Percentiles rank a stretch among this genome's conserved stretches.
phyloP scores from a whole-genome alignment of 2,329 filamentous ascomycete species.

The Elsinoe fawcettii region DNA sequence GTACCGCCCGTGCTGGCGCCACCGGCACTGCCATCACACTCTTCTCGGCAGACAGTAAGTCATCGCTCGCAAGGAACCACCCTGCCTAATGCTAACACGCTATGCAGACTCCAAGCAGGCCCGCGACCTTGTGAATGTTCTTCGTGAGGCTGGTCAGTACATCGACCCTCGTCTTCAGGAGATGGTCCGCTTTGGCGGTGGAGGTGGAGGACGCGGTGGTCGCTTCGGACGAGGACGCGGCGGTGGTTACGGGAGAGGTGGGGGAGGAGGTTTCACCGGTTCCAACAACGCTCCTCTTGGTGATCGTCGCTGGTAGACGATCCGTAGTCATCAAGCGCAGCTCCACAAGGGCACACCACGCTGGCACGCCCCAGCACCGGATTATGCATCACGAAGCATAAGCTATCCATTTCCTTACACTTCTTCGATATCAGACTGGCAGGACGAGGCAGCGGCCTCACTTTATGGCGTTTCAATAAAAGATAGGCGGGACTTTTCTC shows the following conservation, averaged over 20 bases:
- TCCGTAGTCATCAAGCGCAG: background rate
- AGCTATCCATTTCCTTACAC: background rate
- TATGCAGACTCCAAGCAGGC: constrained; percentile 53
- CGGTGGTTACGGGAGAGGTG: constrained; percentile 46
- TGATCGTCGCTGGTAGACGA: constrained; percentile 49
- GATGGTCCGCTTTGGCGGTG: constrained; percentile 88
- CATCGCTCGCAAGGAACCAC: constrained; percentile 8
- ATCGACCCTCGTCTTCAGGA: constrained; percentile 92
- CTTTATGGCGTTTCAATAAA: background rate
- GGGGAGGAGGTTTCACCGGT: constrained; percentile 37
- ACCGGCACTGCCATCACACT: constrained; percentile 95
- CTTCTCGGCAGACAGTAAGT: constrained; percentile 98
- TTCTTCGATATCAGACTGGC: constrained; percentile 1
- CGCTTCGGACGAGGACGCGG: constrained; percentile 55
- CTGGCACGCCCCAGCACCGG: background rate
- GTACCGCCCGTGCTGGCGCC: constrained; percentile 67
- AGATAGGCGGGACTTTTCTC: background rate
- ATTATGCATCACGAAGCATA: background rate
- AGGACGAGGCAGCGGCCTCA: background rate
- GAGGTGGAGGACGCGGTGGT: constrained; percentile 61
- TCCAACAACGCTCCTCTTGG: constrained; percentile 53
- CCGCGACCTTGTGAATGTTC: constrained; percentile 87
- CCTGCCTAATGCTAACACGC: constrained; percentile 21
- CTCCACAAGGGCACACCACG: background rate
- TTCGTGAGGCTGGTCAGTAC: constrained; percentile 95